Evolutionary conservation across 306 rosid species (phyloP), one percentile per base, ranked within the genome.

Genomic region (Vigna reflexopilosa): DNA sequence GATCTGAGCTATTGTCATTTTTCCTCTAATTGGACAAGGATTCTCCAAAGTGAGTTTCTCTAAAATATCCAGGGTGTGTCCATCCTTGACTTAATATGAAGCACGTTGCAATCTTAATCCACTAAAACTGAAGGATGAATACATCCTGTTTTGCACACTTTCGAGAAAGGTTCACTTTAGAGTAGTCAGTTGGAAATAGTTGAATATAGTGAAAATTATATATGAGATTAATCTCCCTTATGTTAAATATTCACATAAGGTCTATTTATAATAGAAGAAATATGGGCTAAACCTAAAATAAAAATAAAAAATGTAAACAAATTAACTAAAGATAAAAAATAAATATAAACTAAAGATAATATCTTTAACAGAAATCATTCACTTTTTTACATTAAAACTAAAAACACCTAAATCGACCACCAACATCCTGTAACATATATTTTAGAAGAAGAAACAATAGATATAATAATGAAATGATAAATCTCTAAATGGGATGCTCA

Each of bases 381-480:
- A 57, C 36, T 1, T 55, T 38, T 20, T 40, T 19, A 4, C 16
- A 55, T 36, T 72, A 2, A 22, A 72, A 72, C 28, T 26, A 26
- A 26, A 26, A 26, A 17, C 9, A 48, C 59, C 49, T 19, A 66
- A 54, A 54, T 22, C 42, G 45, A 66, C 42, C 58, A 73, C 44
- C 61, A 19, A 10, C 44, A 17, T 80, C 47, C 52, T 47, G 16
- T 42, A 66, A 64, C n/a, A 52, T 48, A 12, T 52, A 12, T 52
- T 80, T 3, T 1, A 61, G 20, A 70, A 26, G 64, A 79, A 49
- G 20, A 48, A 47, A 48, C 26, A 49, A 57, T 58, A 44, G 59
- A 61, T 15, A 68, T 59, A 20, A 54, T 8, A 7, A 67, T 42
- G 56, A 38, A n/a, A 17, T 4, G 70, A 52, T 26, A 44, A 79